Evolutionary conservation across 169 alveolate species (phyloP), one percentile per base, ranked within the genome.

Genomic region (Plasmodium cynomolgi): DNA sequence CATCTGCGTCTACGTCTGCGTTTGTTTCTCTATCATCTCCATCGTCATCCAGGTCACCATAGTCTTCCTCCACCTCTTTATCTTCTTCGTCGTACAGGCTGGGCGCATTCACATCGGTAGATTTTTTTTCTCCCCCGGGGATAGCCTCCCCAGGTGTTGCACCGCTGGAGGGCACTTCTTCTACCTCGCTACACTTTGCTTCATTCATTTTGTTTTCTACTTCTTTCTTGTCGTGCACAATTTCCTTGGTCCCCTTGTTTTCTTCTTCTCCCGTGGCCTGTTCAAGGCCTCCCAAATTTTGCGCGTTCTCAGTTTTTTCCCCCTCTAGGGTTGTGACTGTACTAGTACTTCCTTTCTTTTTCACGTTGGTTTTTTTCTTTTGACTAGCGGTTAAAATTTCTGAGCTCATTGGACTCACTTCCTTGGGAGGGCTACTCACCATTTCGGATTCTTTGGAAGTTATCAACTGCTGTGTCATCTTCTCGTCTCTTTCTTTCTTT

Each of bases 401-500:
- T 20, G 62, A 9, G 44, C 33, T 83, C 9, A 29, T n/a, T 26
- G 11, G 37, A 34, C 31, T 77, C 58, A 31, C 33, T 34, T 34
- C 58, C 44, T 83, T 80, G 4, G 37, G 20, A 15, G 29, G 23
- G 17, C 47, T 62, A 8, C 3, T 62, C 17, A 26, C 29, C 13
- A 20, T 68, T 15, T 83, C 91, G 17, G 72, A 4, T 58, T 58
- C 71, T 37, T 83, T 83, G 29, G 8, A 17, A n/a, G 31, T 11
- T 83, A 33, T 13, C 83, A 17, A 58, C 15, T 44, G 47, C 26
- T 58, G 37, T 47, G 34, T 5, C 11, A 0, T 9, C 4, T 81
- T 81, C 20, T 81, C 85, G 56, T 83, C 82, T 29, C 47, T 83
- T 62, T 71, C 72, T 83, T 68, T 83, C 73, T 81, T 81, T 47